phyloP scores from a whole-genome alignment of 192 early-diverging fungal species.

The Ambispora gerdemannii region DNA sequence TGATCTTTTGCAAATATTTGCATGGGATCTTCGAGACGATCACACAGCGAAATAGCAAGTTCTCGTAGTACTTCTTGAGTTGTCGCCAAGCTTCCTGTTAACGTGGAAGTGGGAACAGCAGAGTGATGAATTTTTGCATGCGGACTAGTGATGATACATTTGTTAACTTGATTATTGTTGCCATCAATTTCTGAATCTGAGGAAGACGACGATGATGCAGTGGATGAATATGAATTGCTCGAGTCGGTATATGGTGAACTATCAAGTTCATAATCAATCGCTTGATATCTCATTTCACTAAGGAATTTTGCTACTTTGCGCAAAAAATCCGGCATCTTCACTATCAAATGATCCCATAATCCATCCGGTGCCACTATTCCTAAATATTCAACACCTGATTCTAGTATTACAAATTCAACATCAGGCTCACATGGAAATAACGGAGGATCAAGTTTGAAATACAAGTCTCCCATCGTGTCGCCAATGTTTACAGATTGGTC shows the following conservation, averaged over 20 bases:
- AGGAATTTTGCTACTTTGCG: conserved; percentile 8
- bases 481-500: conserved; percentile 6
- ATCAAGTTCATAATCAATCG: neutral
- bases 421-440: conserved; percentile 18
- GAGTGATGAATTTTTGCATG: neutral
- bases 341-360: conserved; percentile 23
- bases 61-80: neutral
- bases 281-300: neutral
- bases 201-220: too few species aligned
- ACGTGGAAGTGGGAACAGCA: neutral
- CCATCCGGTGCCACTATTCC: conserved; percentile 15
- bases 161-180: neutral
- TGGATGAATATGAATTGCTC: too few species aligned
- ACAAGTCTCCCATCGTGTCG: conserved; percentile 12
- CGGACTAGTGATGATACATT: neutral
- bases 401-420: conserved; percentile 10
- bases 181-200: neutral
- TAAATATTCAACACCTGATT: neutral
- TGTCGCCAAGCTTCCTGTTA: neutral
- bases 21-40: neutral
- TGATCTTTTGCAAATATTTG: conserved; percentile 14
- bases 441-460: conserved; percentile 17
- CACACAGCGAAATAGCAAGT: neutral
- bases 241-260: too few species aligned
- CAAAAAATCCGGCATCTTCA: conserved; percentile 8